Conservation (phyloP, 306 rosid genomes). For the Senna tora region DNA sequence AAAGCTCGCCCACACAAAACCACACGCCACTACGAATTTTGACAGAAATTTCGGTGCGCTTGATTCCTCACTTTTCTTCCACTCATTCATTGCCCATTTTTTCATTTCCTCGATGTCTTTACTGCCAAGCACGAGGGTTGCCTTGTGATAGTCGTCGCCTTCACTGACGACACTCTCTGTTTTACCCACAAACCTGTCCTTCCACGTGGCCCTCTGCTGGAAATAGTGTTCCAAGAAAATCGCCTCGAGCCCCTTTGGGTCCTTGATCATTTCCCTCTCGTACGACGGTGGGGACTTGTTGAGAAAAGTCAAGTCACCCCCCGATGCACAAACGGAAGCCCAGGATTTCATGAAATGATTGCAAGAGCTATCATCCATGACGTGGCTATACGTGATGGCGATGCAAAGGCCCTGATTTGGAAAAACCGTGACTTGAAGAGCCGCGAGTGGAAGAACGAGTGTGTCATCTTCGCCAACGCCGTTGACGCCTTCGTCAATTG, state of each 20-base stretch:
- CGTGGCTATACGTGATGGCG: constrained; percentile 51
- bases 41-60: constrained; percentile 11
- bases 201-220: constrained; percentile 40
- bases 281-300: constrained; percentile 27
- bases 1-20: constrained; percentile 35
- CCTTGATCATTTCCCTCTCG: constrained; percentile 41
- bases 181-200: constrained; percentile 16
- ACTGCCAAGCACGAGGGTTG: constrained; percentile 34
- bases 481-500: not conserved
- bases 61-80: not conserved
- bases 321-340: constrained; percentile 31
- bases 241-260: constrained; percentile 26
- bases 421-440: constrained; percentile 41
- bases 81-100: constrained; percentile 10
- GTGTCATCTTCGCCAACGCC: not conserved
- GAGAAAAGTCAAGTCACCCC: not conserved
- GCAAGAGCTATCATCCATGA: constrained; percentile 41
- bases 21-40: constrained; percentile 44
- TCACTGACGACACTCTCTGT: not conserved
- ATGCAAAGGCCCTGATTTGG: constrained; percentile 42
- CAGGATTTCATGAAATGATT: constrained; percentile 46
- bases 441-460: constrained; percentile 27
- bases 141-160: constrained; percentile 18
- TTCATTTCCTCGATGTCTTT: constrained; percentile 32
- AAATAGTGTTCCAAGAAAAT: constrained; percentile 44